Evolutionary conservation across 805 yeast genomes (phyloP), one percentile per base, ranked within the genome.

Genomic region (Metschnikowia lunata): DNA sequence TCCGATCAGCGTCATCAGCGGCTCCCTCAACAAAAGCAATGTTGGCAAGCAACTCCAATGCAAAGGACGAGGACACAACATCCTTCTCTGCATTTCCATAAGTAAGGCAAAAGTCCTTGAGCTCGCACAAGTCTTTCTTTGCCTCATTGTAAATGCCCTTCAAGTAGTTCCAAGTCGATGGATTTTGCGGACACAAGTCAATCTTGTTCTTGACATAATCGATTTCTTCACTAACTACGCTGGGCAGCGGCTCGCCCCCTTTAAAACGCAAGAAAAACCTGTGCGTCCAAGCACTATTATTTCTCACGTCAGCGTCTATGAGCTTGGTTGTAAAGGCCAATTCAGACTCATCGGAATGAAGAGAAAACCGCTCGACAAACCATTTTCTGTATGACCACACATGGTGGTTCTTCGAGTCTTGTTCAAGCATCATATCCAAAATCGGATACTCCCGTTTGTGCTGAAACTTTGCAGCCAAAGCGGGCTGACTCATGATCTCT

Each of bases 311-410:
- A 8, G 66, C 57, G 2, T 62, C 61, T 3, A 91, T 62, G 54
- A 77, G 64, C 18, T 49, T 45, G 5, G 74, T 69, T 0, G 79
- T 74, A 57, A 78, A 84, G 6, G 56, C 58, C 12, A 81, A 49
- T 58, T 88, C 95, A 31, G 63, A 60, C 26, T 55, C 56, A 34
- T 69, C 64, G 14, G 52, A 43, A 53, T 66, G 81, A 34, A 79
- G 67, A 1, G 69, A 60, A 50, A 83, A 83, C 52, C 69, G 70
- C 31, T 73, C 69, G 8, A 85, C 83, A 18, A 87, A 65, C 97
- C 97, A 90, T 55, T 85, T 85, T 41, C 91, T 68, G 55, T 89
- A 88, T 1, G 96, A 79, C 98, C 99, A 93, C 6, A 90, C 97
- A 57, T 93, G 99, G 63, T 93, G 95, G 67, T 93, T 93, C 59